A percentile compares a stretch with the other conserved stretches of the same genome.
Evolutionary conservation across 371 early-diverging fungal species (phyloP).

Genomic region (Apophysomyces trapeziformis): DNA sequence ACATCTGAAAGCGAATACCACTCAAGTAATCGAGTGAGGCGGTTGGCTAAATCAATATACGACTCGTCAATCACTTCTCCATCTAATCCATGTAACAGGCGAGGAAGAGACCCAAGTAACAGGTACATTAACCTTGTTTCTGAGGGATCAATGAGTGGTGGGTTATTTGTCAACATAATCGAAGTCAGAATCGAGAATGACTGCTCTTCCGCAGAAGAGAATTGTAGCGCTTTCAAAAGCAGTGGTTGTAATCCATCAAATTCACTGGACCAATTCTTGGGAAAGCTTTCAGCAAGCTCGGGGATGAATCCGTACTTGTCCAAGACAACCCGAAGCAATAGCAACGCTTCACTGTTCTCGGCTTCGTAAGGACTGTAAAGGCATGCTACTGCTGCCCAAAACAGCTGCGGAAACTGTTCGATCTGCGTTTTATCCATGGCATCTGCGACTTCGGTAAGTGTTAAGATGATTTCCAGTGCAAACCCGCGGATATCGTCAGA

Average conservation of each 20-base stretch:
- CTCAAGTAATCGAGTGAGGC: constrained; percentile 60
- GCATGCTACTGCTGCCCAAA: constrained; percentile 83
- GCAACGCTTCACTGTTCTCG: constrained; percentile 73
- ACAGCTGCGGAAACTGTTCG: constrained; percentile 76
- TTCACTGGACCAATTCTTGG: constrained; percentile 76
- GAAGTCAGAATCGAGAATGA: constrained; percentile 36
- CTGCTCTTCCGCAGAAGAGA: constrained; percentile 63
- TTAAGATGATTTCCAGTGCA: constrained; percentile 82
- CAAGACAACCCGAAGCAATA: constrained; percentile 67
- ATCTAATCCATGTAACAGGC: constrained; percentile 70
- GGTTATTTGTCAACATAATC: constrained; percentile 59
- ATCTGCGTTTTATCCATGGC: constrained; percentile 61
- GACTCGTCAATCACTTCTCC: constrained; percentile 22
- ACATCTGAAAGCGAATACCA: constrained; percentile 53
- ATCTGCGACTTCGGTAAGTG: constrained; percentile 70
- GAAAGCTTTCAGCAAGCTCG: constrained; percentile 57
- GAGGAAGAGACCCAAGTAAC: constrained; percentile 71
- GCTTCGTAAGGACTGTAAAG: constrained; percentile 79
- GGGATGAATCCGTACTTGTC: constrained; percentile 40
- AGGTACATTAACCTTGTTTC: constrained; percentile 66
- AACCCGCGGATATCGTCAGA: constrained; percentile 86
- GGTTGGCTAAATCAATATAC: constrained; percentile 45
- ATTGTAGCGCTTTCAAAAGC: constrained; percentile 75
- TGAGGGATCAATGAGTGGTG: constrained; percentile 70
- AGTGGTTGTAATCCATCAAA: constrained; percentile 81